Evolutionary conservation across 176 grass and related monocot genomes (phyloP), one percentile per base, ranked within the genome.

Genomic region (Ensete ventricosum): DNA sequence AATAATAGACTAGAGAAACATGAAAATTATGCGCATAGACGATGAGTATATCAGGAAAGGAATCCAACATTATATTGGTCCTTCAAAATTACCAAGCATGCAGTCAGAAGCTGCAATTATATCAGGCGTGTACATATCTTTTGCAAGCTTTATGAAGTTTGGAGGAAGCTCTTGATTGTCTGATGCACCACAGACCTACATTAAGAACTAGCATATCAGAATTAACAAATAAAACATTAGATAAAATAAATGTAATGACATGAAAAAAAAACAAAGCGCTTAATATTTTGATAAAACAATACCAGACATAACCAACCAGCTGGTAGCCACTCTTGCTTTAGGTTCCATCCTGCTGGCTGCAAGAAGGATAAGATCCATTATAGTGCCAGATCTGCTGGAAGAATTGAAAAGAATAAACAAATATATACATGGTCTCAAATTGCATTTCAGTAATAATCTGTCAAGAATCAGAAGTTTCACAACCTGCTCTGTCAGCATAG

Each of bases 91-190:
- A 97, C 95, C 95, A 80, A 98, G 95, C 95, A 98, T 98, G 74
- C 95, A 98, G 64, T 94, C 90, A 55, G 95, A 98, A 73, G 95
- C 95, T 50, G 95, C 95, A 66, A 98, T 94, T 71, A 98, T 55
- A 88, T 98, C 95, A 93, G 95, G 90, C 73, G 95, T 98, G 60
- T 98, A 98, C 11, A 81, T 84, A 81, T 98, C 95, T 72, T 93
- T 98, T 74, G 90, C 88, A 74, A 98, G 90, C 54, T 93, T 98
- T 78, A 98, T 64, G 72, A 93, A 98, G 81, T 98, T 98, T 81
- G 80, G 86, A 81, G 95, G 90, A 75, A 94, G 80, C 43, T 87
- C 84, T 91, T 98, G 88, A 34, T 85, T 89, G 62, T 93, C 83
- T 73, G 86, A 93, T 77, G 95, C 95, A 89, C 95, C 95, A 68